These are phyloP conservation scores for Fusarium proliferatum DNA, from an alignment of 2,329 filamentous ascomycete species.

Conservation along the genomic window DNA sequence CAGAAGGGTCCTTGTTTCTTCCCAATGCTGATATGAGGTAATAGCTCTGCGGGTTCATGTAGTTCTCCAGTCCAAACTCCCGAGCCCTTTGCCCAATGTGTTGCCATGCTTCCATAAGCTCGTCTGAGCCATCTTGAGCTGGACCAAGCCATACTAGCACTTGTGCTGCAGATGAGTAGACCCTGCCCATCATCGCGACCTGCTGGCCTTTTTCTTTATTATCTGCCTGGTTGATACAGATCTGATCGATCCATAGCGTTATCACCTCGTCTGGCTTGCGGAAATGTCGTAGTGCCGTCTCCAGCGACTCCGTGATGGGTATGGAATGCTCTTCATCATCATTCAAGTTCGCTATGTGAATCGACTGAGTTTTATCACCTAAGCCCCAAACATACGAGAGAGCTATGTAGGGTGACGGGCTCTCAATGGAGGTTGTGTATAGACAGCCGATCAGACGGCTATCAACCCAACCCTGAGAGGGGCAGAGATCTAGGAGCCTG, in stretches of 20 bases:
- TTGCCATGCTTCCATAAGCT: not conserved
- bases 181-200: not conserved
- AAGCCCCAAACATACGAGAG: constrained; percentile 1
- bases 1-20: not conserved
- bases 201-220: not conserved
- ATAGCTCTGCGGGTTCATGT: not conserved
- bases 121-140: not conserved
- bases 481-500: not conserved
- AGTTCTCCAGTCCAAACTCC: not conserved
- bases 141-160: not conserved
- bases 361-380: not conserved
- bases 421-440: rapidly evolving
- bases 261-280: not conserved
- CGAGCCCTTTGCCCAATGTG: not conserved
- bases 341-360: rapidly evolving
- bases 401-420: not conserved
- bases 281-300: not conserved
- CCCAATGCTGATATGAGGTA: not conserved
- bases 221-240: not conserved
- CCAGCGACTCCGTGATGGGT: not conserved
- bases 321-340: rapidly evolving
- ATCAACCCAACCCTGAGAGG: rapidly evolving
- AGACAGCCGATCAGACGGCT: not conserved
- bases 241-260: not conserved
- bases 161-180: not conserved